A percentile compares a stretch with the other conserved stretches of the same genome.
Evolutionary conservation across 768 basidiomycete species (phyloP).

Genomic region (Naganishia friedmannii): DNA sequence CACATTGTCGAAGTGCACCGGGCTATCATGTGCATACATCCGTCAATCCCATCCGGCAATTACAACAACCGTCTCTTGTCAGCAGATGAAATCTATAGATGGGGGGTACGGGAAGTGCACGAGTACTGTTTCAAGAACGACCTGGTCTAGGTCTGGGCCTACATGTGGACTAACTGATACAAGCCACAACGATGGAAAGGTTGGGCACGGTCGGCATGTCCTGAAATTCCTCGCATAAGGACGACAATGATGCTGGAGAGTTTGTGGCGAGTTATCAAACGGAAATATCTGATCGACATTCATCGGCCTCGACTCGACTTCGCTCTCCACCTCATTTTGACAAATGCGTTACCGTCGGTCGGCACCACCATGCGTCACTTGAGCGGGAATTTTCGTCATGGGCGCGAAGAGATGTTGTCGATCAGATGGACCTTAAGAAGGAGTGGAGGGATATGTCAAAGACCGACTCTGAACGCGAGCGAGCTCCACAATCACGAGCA

Average conservation of each 20-base stretch:
- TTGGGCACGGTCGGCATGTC: background rate
- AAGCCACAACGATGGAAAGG: background rate
- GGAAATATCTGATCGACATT: background rate
- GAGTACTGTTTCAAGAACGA: background rate
- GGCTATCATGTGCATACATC: background rate
- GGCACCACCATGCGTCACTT: too few relatives aligned
- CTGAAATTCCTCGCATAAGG: background rate
- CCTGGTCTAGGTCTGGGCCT: background rate
- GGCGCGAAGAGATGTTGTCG: background rate
- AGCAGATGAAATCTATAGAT: background rate
- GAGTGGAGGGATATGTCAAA: background rate
- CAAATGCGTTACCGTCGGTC: background rate
- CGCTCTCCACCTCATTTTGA: background rate
- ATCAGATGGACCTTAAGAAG: background rate
- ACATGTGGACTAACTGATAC: background rate
- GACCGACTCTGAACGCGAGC: background rate
- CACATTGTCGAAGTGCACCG: background rate
- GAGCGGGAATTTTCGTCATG: background rate
- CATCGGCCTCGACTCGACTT: background rate
- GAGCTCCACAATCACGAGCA: background rate
- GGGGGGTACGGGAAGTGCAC: background rate
- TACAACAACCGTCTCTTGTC: background rate
- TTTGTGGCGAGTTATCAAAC: background rate
- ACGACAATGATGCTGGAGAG: background rate
- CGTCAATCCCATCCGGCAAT: background rate